Percentiles rank a stretch among this genome's conserved stretches.
Conservation (phyloP, 2,329 filamentous ascomycete genomes). For the Apiospora rasikravindrae region DNA sequence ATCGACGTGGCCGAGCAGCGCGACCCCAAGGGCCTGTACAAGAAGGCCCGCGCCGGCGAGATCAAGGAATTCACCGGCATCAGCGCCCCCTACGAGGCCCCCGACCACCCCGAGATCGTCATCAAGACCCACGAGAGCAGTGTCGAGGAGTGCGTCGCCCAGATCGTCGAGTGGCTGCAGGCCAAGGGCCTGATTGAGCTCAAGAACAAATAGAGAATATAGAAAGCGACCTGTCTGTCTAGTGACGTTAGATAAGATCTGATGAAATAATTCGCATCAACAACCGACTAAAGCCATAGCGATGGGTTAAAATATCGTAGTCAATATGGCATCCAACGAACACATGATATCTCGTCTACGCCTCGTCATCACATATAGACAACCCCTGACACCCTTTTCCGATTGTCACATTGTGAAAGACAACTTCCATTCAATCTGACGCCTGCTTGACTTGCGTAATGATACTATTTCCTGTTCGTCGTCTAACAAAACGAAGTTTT, state of each 20-base stretch:
- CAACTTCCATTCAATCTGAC: not conserved
- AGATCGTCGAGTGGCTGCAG: constrained; percentile 82
- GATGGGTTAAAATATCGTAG: not conserved
- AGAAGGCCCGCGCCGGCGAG: constrained; percentile 90
- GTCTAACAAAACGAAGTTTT: constrained; percentile 23
- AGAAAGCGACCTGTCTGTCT: not conserved
- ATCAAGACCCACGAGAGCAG: constrained; percentile 82
- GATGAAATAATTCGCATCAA: not conserved
- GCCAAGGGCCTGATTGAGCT: constrained; percentile 64
- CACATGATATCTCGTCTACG: not conserved
- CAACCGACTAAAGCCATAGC: not conserved
- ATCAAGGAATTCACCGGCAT: constrained; percentile 99
- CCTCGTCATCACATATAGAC: not conserved
- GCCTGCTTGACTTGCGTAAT: constrained; percentile 15
- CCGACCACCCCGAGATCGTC: constrained; percentile 82
- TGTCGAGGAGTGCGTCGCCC: constrained; percentile 85
- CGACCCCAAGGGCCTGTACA: constrained; percentile 97
- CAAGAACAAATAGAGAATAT: constrained; percentile 22
- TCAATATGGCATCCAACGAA: not conserved
- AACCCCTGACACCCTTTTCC: not conserved
- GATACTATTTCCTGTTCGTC: not conserved
- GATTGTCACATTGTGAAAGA: not conserved
- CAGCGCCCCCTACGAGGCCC: constrained; percentile 92
- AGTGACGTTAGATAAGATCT: not conserved
- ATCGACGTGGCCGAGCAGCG: constrained; percentile 92